Base-by-base conservation (phyloP, 1,284 basidiomycete species). In the Gomphus bonarii region DNA sequence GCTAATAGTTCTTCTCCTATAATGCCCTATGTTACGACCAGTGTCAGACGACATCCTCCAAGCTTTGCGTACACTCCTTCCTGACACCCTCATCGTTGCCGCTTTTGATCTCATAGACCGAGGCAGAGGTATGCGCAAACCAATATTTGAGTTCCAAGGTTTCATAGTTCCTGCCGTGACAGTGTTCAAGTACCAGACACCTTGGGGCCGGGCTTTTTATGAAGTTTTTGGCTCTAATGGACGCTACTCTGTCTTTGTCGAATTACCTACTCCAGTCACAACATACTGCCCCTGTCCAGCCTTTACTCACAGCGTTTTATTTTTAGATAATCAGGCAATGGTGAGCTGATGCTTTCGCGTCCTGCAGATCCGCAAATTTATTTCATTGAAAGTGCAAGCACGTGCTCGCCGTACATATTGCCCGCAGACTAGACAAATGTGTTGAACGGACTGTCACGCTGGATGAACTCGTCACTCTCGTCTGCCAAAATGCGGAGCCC, bases 251-350 rank as follows among this genome's bases (percentile, higher is more conserved):
- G 81, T 89, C 50, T 79, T 81, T 48, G 74, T 82, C 4, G 73
- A 75, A 47, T 69, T 86, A 25, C 63, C 68, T n/a, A 65, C 63
- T 42, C 66, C 68, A 22, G 58, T 50, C 28, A 76, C 11, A 4
- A 73, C 75, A 57, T 87, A 81, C 60, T 90, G 88, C 65, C 79
- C 79, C n/a, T 90, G 88, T 63, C 83, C 85, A 1, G 77, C 87
- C 0, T 90, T 86, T 63, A 68, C 78, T 1, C 81, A 80, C 60
- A 75, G 78, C 9, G 82, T 85, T 9, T 67, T 89, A 22, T 69
- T 77, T 42, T 73, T 77, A 18, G 75, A 77, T 46, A 75, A 78
- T 5, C 77, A 86, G 63, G 64, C 81, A n/a, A 81, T 85, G 82
- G 87, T 85, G 60, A 55, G 70, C 54, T 46, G 33, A 30, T 61